A percentile compares a stretch with the other conserved stretches of the same genome.
Evolutionary conservation across 768 basidiomycete genomes (phyloP).

Genomic region (Collybiopsis luxurians): DNA sequence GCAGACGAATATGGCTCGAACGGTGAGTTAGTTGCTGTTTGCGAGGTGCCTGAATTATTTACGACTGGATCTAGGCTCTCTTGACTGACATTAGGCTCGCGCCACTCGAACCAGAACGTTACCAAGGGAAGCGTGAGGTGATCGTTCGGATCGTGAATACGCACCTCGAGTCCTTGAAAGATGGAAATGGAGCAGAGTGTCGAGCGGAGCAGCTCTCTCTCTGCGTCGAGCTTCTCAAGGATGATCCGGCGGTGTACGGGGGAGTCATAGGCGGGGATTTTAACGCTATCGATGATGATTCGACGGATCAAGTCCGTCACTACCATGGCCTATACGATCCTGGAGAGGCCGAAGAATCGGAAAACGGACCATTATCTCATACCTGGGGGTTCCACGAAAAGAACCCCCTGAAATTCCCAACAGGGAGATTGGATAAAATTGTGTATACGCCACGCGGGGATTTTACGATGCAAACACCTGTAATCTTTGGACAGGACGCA

Average conservation of each 20-base stretch:
- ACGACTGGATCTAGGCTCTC: slow-evolving; percentile 45
- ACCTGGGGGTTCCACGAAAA: slow-evolving; percentile 74
- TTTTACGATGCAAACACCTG: slow-evolving; percentile 51
- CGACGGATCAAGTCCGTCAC: slow-evolving; percentile 41
- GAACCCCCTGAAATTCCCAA: slow-evolving; percentile 35
- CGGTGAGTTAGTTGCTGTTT: slow-evolving; percentile 18
- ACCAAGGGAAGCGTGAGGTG: slow-evolving; percentile 33
- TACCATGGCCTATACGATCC: slow-evolving; percentile 57
- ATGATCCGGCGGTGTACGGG: slow-evolving; percentile 42
- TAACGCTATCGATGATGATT: slow-evolving; percentile 53
- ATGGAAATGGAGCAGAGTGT: slow-evolving; percentile 37
- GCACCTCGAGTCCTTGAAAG: slow-evolving; percentile 64
- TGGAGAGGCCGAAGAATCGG: slow-evolving; percentile 40
- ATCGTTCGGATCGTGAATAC: slow-evolving; percentile 68
- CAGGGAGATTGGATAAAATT: slow-evolving; percentile 64
- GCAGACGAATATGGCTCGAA: slow-evolving; percentile 34
- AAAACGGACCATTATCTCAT: slow-evolving; percentile 41
- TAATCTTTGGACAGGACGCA: slow-evolving; percentile 54
- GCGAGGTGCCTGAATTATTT: neutral
- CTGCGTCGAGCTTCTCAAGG: slow-evolving; percentile 46
- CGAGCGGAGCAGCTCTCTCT: slow-evolving; percentile 51
- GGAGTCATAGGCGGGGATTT: slow-evolving; percentile 72
- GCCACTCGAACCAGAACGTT: slow-evolving; percentile 27
- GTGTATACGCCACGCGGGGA: slow-evolving; percentile 50
- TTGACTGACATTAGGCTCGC: slow-evolving; percentile 53